Percentiles rank a stretch among this genome's conserved stretches.
Evolutionary conservation across 768 basidiomycete genomes (phyloP).

Genomic region (Tricholoma bakamatsutake): DNA sequence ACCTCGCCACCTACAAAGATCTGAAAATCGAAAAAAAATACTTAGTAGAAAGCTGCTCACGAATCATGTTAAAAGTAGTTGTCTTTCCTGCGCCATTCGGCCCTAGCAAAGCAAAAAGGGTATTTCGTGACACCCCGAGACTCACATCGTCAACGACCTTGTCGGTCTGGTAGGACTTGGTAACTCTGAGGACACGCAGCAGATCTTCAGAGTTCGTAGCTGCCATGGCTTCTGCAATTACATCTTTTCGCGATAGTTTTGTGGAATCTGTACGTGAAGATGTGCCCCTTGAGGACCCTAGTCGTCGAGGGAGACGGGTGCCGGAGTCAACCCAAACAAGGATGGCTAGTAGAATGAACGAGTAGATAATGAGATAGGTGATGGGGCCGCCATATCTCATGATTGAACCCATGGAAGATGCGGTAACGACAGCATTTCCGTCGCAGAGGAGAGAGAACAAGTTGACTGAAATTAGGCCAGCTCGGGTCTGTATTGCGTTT

Average conservation of each 20-base stretch:
- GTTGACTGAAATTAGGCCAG: slow-evolving; percentile 71
- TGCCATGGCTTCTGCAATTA: slow-evolving; percentile 44
- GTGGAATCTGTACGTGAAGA: slow-evolving; percentile 4
- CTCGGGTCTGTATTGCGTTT: slow-evolving; percentile 43
- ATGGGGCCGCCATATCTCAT: slow-evolving; percentile 70
- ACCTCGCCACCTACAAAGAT: slow-evolving; percentile 55
- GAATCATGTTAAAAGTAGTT: slow-evolving; percentile 76
- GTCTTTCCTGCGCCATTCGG: slow-evolving; percentile 86
- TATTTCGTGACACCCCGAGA: slow-evolving; percentile 57
- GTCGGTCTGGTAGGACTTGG: slow-evolving; percentile 51
- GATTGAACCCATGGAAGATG: slow-evolving; percentile 46
- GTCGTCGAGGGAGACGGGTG: slow-evolving; percentile 39
- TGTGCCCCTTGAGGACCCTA: slow-evolving; percentile 15
- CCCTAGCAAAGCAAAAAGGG: slow-evolving; percentile 66
- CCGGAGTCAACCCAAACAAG: slow-evolving; percentile 75
- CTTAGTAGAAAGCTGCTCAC: slow-evolving; percentile 32
- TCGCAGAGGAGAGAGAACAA: slow-evolving; percentile 70
- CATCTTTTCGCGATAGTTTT: slow-evolving; percentile 35
- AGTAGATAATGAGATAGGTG: slow-evolving; percentile 59
- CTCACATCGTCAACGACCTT: slow-evolving; percentile 70
- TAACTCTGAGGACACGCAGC: slow-evolving; percentile 56
- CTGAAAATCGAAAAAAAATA: neutral
- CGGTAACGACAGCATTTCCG: slow-evolving; percentile 40
- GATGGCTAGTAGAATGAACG: slow-evolving; percentile 50
- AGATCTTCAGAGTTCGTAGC: slow-evolving; percentile 46